Percentiles rank a stretch among this genome's conserved stretches.
Conservation (phyloP, 441 rosid species). For the Hura crepitans region DNA sequence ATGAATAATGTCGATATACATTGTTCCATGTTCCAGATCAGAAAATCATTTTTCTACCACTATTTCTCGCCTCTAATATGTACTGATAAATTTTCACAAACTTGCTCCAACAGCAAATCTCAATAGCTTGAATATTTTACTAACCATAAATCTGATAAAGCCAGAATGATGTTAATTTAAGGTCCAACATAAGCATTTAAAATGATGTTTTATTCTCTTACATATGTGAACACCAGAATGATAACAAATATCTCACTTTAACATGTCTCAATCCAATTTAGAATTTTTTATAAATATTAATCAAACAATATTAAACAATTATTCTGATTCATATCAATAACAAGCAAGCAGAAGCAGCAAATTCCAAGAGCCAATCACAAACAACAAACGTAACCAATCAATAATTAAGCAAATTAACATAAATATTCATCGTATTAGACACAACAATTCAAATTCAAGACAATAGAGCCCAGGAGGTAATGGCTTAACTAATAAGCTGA, state of each 20-base stretch:
- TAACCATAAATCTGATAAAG: not conserved
- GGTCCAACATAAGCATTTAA: not conserved
- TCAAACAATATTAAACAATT: not conserved
- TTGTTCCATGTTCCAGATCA: not conserved
- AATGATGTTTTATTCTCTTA: not conserved
- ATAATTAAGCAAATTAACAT: not conserved
- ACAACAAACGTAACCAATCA: not conserved
- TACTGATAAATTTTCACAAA: not conserved
- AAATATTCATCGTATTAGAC: not conserved
- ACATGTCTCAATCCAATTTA: not conserved
- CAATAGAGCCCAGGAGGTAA: not conserved
- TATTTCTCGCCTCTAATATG: not conserved
- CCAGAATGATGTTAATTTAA: not conserved
- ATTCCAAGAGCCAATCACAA: not conserved
- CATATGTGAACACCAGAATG: not conserved
- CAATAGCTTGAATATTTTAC: not conserved
- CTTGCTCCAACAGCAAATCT: not conserved
- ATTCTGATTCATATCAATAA: not conserved
- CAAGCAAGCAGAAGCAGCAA: not conserved
- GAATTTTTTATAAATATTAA: too few relatives aligned
- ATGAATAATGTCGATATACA: not conserved
- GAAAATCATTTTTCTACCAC: not conserved
- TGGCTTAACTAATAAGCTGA: conserved; percentile 5
- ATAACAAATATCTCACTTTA: not conserved
- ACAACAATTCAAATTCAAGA: not conserved